Evolutionary conservation across 78 protist genomes (phyloP).

Genomic region (Mantamonas sphyraenae): DNA sequence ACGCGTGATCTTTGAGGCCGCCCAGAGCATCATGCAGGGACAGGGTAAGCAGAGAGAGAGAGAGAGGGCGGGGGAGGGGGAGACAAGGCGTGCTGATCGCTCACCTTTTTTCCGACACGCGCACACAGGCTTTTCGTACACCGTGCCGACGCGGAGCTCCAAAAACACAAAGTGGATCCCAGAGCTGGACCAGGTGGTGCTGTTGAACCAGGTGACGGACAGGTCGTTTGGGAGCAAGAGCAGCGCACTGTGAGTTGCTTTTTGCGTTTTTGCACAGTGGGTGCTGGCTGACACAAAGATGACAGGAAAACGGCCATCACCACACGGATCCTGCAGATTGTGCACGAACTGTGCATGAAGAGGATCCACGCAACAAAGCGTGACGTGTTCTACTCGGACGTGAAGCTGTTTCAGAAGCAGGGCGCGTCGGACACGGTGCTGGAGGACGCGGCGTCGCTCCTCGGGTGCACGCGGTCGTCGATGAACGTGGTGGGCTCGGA

Average conservation of each 20-base stretch:
- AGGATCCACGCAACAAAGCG: slow-evolving; percentile 63
- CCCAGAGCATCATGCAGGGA: neutral
- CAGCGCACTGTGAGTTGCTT: neutral
- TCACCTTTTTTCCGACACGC: neutral
- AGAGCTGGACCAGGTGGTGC: slow-evolving; percentile 54
- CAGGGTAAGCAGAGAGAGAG: neutral
- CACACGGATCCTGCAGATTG: slow-evolving; percentile 43
- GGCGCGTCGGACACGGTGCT: slow-evolving; percentile 39
- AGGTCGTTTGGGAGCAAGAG: slow-evolving; percentile 11
- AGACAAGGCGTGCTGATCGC: neutral
- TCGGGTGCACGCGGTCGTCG: slow-evolving; percentile 56
- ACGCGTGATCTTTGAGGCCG: neutral
- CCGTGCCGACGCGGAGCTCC: slow-evolving; percentile 35
- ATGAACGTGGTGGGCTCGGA: slow-evolving; percentile 54
- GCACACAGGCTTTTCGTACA: slow-evolving; percentile 27
- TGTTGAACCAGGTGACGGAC: slow-evolving; percentile 1
- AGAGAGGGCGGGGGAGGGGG: neutral
- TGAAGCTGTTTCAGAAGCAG: slow-evolving; percentile 55
- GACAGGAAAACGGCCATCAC: slow-evolving; percentile 53
- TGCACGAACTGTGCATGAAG: slow-evolving; percentile 41
- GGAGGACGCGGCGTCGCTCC: slow-evolving; percentile 59
- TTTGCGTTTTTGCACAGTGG: neutral
- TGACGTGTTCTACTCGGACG: slow-evolving; percentile 69
- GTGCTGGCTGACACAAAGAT: neutral
- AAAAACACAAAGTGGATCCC: slow-evolving; percentile 38